Percentiles rank a stretch among this genome's conserved stretches.
phyloP scores from a whole-genome alignment of 345 rosid genomes.

The Mangifera indica region DNA sequence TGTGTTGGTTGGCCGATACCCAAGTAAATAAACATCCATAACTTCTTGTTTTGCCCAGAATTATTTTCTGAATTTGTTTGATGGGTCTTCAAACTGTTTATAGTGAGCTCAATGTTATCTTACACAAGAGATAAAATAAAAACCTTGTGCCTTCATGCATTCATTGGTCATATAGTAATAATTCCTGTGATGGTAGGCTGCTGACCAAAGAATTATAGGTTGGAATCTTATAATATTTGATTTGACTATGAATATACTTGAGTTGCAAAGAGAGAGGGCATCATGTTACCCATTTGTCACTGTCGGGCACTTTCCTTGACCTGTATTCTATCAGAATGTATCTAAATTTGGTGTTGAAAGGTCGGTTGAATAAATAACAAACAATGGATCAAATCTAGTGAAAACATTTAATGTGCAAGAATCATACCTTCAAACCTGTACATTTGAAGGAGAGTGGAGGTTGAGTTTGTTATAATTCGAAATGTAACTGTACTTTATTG shows the following conservation, averaged over 20 bases:
- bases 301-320: slow-evolving; percentile 12
- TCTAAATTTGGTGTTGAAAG: neutral
- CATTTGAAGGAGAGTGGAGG: too few relatives aligned
- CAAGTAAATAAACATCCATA: neutral
- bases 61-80: too few relatives aligned
- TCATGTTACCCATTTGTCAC: neutral
- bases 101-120: neutral
- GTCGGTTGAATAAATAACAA: neutral
- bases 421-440: too few relatives aligned
- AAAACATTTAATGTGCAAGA: neutral
- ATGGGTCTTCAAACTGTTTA: too few relatives aligned
- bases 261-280: slow-evolving; percentile 14
- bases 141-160: neutral
- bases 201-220: neutral
- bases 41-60: neutral
- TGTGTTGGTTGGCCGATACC: neutral
- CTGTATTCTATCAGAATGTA: neutral
- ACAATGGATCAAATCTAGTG: slow-evolving; percentile 4
- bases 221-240: neutral
- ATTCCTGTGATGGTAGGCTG: neutral
- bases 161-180: neutral
- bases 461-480: neutral
- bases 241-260: neutral
- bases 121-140: neutral
- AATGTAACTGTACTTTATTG: neutral